These are phyloP conservation scores for Debaryomycetaceae sp. DNA, from an alignment of 1,139 yeast species.

Conservation along the genomic window DNA sequence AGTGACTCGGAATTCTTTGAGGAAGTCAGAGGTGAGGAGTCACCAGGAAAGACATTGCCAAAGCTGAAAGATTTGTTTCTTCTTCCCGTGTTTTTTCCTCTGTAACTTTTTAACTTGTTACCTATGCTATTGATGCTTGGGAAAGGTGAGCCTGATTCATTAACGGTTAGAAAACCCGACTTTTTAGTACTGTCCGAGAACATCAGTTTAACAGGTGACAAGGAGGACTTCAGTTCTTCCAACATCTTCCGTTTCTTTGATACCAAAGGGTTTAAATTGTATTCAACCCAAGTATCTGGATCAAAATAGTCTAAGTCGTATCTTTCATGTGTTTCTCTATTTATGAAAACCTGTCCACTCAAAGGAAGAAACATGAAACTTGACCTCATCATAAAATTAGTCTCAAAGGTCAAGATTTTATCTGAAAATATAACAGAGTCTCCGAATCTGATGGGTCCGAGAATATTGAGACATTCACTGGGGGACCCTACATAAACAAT, in stretches of 20 bases:
- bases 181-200: background rate
- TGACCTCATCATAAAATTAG: conserved; percentile 85
- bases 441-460: conserved; percentile 82
- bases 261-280: conserved; percentile 74
- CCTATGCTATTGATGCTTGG: conserved; percentile 23
- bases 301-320: conserved; percentile 75
- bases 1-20: background rate
- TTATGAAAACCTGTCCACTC: conserved; percentile 69
- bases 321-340: conserved; percentile 52
- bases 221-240: conserved; percentile 2
- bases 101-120: conserved; percentile 18
- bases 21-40: conserved; percentile 1
- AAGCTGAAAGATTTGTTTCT: conserved; percentile 1
- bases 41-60: background rate
- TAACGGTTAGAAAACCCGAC: background rate
- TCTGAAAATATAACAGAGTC: conserved; percentile 76
- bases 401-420: conserved; percentile 72
- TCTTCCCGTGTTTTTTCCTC: conserved; percentile 14
- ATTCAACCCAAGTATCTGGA: conserved; percentile 75
- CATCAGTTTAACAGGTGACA: background rate
- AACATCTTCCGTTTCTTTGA: conserved; percentile 33
- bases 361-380: conserved; percentile 75
- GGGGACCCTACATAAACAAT: conserved; percentile 82
- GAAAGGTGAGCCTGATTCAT: conserved; percentile 11
- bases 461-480: conserved; percentile 74